Evolutionary conservation across 345 rosid species (phyloP).

Genomic region (Corchorus olitorius): DNA sequence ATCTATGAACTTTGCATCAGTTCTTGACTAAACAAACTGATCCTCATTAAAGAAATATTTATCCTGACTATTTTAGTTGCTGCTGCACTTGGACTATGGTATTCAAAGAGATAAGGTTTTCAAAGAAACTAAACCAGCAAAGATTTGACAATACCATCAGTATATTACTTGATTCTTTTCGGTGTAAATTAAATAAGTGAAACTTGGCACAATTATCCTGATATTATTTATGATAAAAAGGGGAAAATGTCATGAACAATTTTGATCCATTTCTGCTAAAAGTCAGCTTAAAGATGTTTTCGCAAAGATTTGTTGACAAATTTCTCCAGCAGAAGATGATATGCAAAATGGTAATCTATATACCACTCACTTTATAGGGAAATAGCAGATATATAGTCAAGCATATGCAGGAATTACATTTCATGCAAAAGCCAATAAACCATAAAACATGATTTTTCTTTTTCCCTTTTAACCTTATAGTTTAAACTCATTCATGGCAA

Average conservation of each 20-base stretch:
- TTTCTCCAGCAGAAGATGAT: background rate
- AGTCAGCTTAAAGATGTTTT: background rate
- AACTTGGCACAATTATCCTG: background rate
- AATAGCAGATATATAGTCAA: background rate
- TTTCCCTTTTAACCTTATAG: background rate
- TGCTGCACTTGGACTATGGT: background rate
- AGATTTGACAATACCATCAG: background rate
- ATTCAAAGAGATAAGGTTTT: background rate
- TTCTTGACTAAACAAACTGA: background rate
- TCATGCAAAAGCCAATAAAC: background rate
- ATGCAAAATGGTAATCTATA: background rate
- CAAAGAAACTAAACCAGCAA: background rate
- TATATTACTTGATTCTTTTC: background rate
- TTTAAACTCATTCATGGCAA: background rate
- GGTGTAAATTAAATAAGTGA: background rate
- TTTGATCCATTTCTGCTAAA: background rate
- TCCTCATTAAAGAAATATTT: background rate
- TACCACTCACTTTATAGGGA: background rate
- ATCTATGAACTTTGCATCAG: background rate
- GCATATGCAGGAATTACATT: background rate
- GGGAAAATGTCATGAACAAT: background rate
- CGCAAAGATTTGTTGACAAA: background rate
- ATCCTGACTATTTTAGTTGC: background rate
- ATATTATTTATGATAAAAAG: background rate
- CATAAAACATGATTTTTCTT: background rate